phyloP scores from a whole-genome alignment of 108 stramenopile species.

The Nitzschia sp. region DNA sequence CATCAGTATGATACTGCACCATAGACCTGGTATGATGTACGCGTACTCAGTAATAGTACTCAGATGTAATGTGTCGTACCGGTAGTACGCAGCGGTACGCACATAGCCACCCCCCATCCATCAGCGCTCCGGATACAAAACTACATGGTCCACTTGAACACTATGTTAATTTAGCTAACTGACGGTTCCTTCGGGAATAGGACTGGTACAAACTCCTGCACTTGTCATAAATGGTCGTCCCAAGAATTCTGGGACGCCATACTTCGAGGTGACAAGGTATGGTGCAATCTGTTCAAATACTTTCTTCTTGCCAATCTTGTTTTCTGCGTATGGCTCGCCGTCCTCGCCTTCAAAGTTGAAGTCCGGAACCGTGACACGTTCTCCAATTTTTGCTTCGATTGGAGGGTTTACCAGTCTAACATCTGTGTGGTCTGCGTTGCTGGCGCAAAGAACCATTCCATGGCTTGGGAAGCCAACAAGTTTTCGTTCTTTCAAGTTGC shows the following conservation, averaged over 20 bases:
- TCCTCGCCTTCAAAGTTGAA: conserved; percentile 81
- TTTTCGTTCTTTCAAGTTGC: conserved; percentile 96
- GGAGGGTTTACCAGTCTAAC: conserved; percentile 94
- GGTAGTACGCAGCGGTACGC: too few species aligned
- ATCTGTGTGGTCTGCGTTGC: conserved; percentile 84
- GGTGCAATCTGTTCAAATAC: conserved; percentile 95
- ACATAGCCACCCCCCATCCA: background rate
- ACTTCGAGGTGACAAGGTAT: conserved; percentile 80
- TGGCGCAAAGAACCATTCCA: conserved; percentile 98
- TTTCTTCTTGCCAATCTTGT: conserved; percentile 98
- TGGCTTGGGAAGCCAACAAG: conserved; percentile 93
- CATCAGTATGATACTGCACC: too few species aligned
- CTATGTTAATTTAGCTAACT: conserved; percentile 21
- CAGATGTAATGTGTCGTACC: background rate
- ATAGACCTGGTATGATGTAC: too few species aligned
- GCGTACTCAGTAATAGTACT: too few species aligned
- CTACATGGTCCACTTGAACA: background rate
- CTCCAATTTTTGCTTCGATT: conserved; percentile 90
- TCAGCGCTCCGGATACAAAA: background rate
- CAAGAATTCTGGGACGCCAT: conserved; percentile 83
- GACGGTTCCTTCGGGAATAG: conserved; percentile 79
- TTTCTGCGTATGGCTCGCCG: conserved; percentile 85
- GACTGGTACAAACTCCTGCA: conserved; percentile 85
- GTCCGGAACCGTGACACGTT: conserved; percentile 83
- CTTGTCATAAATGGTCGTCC: conserved; percentile 88